Percentiles rank a stretch among this genome's conserved stretches.
phyloP scores from a whole-genome alignment of 1,139 yeast genomes.

The Kazachstania sp. region DNA sequence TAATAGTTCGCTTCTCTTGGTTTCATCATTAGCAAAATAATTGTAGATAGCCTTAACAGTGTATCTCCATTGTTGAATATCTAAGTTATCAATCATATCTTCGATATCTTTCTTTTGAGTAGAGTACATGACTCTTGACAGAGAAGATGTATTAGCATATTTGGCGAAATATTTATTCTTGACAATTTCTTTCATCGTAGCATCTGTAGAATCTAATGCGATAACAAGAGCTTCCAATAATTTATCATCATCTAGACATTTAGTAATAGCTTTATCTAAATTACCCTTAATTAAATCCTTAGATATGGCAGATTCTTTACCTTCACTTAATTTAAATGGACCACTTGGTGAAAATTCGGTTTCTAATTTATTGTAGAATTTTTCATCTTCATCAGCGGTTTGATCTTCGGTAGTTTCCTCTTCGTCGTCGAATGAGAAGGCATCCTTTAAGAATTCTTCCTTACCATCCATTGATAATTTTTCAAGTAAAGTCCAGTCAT shows the following conservation, averaged over 20 bases:
- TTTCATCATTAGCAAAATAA: conserved; percentile 39
- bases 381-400: conserved; percentile 24
- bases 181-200: conserved; percentile 52
- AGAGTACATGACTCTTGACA: conserved; percentile 68
- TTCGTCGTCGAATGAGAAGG: conserved; percentile 32
- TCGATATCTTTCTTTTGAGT: conserved; percentile 51
- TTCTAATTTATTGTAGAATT: conserved; percentile 32
- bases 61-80: conserved; percentile 74
- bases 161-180: conserved; percentile 61
- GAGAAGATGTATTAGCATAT: conserved; percentile 41
- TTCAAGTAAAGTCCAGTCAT: conserved; percentile 72
- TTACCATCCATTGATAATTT: conserved; percentile 48
- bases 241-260: conserved; percentile 55
- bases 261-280: conserved; percentile 56
- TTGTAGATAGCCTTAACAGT: conserved; percentile 65
- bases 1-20: conserved; percentile 46
- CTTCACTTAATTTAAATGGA: conserved; percentile 33
- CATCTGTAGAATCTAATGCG: conserved; percentile 62
- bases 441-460: conserved; percentile 32
- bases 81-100: conserved; percentile 73
- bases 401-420: conserved; percentile 25
- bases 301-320: conserved; percentile 41
- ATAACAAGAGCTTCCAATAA: conserved; percentile 75
- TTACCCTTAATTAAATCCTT: conserved; percentile 57
- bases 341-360: conserved; percentile 36